Base-by-base conservation (phyloP, 345 rosid genomes). In the Citrus glauca region DNA sequence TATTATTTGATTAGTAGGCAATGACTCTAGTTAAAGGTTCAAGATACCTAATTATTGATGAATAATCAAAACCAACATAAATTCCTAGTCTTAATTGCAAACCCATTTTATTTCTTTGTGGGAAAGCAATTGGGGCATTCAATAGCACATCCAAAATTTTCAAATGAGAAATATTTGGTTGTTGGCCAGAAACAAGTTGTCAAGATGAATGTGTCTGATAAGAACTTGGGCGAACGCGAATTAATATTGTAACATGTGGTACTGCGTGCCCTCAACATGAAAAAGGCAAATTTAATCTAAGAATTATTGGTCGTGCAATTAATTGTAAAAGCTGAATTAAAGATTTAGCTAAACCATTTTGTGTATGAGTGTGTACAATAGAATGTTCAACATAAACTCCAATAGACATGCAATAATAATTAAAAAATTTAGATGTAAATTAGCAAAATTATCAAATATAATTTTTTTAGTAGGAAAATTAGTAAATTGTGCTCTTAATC, bases 161-260 rank as follows among this genome's bases (percentile, higher is more conserved):
- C 48, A 42, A 42, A 10, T 10, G 14, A 42, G 14, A 42, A 10
- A 2, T 42, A 42, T 42, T 10, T 42, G 48, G 14, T 2, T 42
- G 4, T 42, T 42, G 48, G 14, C 14, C 0, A 42, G 2, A 50
- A 50, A 13, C 2, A 85, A 30, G 90, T 88, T 6, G 85, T 90
- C 87, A 80, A 76, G 35, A 87, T 84, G 0, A 50, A 50, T 50
- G 17, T 50, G 6, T 16, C 16, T 50, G 5, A 50, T 16, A 16
- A 17, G 20, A 50, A 4, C 56, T 50, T 50, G 22, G 56, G 5
- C 2, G 7, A 50, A 50, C 5, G 56, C 1, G 4, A 17, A 50
- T 14, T 50, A 14, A 50, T 50, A 6, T 16, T 50, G 56, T 0
- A 50, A 1, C 56, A 50, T 50, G 7, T 50, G 17, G 22, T 16